Evolutionary conservation across 225 moss, liverwort and hornwort genomes (phyloP).

Genomic region (Sphagnum tenellum): DNA sequence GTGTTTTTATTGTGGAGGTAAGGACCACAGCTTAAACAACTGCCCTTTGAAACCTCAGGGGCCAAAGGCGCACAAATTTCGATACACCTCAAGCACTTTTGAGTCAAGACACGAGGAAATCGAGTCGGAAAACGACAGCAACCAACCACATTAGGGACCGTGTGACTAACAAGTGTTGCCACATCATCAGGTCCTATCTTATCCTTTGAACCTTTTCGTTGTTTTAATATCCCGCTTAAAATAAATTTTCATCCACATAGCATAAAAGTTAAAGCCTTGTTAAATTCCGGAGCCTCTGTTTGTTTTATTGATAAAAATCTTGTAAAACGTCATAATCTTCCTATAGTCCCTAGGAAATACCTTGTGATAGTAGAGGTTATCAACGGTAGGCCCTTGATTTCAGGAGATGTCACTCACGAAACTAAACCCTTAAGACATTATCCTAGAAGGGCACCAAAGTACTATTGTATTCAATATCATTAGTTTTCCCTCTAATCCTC

Average conservation of each 20-base stretch:
- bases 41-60: background rate
- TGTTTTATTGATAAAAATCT: constrained; percentile 6
- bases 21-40: background rate
- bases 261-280: background rate
- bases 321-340: background rate
- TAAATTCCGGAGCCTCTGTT: constrained; percentile 4
- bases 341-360: background rate
- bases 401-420: background rate
- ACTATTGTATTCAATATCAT: constrained; percentile 4
- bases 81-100: background rate
- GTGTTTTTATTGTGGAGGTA: background rate
- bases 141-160: background rate
- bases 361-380: background rate
- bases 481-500: background rate
- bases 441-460: background rate
- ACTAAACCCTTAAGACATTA: background rate
- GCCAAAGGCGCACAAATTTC: background rate
- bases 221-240: background rate
- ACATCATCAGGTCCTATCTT: background rate
- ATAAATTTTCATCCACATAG: background rate
- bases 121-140: background rate
- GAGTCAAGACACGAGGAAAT: background rate
- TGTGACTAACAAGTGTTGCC: background rate
- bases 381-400: constrained; percentile 1
- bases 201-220: background rate